These are phyloP conservation scores for Paulownia fortunei DNA, from an alignment of 257 asterid genomes.

Conservation along the genomic window DNA sequence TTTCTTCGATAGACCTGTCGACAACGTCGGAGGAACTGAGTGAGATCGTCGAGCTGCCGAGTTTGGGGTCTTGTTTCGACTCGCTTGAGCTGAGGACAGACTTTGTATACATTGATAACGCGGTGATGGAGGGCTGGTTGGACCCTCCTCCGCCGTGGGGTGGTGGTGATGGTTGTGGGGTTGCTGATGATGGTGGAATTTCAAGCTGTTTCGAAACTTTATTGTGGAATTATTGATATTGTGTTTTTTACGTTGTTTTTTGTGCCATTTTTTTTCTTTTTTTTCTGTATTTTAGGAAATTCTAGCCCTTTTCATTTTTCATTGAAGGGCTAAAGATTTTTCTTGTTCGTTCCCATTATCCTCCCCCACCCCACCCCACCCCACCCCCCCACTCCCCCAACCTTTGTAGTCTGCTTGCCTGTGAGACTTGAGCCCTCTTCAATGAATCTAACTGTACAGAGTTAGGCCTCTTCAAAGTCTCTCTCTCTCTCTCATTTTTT, in stretches of 20 bases:
- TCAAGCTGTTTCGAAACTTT: slow-evolving; percentile 49
- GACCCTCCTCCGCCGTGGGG: slow-evolving; percentile 46
- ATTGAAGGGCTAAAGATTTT: slow-evolving; percentile 25
- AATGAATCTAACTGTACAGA: slow-evolving; percentile 21
- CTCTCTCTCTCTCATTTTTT: background rate
- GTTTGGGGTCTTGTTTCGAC: slow-evolving; percentile 44
- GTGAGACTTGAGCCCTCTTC: background rate
- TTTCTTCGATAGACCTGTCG: slow-evolving; percentile 47
- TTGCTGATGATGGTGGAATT: slow-evolving; percentile 35
- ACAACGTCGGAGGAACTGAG: slow-evolving; percentile 44
- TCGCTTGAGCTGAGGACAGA: slow-evolving; percentile 41
- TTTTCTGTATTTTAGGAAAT: slow-evolving; percentile 12
- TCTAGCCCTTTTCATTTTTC: slow-evolving; percentile 32
- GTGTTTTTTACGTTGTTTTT: background rate
- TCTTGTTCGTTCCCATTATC: background rate
- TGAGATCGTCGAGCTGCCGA: slow-evolving; percentile 53
- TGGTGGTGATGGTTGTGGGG: slow-evolving; percentile 30
- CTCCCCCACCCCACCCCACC: no score
- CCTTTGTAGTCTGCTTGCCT: background rate
- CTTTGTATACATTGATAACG: slow-evolving; percentile 41
- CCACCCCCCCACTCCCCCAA: no score
- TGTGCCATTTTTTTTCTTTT: background rate
- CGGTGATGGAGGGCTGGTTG: slow-evolving; percentile 51
- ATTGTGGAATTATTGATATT: slow-evolving; percentile 59
- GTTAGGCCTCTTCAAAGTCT: background rate